phyloP scores from a whole-genome alignment of 2,329 filamentous ascomycete genomes.

The Purpureocillium takamizusanense region DNA sequence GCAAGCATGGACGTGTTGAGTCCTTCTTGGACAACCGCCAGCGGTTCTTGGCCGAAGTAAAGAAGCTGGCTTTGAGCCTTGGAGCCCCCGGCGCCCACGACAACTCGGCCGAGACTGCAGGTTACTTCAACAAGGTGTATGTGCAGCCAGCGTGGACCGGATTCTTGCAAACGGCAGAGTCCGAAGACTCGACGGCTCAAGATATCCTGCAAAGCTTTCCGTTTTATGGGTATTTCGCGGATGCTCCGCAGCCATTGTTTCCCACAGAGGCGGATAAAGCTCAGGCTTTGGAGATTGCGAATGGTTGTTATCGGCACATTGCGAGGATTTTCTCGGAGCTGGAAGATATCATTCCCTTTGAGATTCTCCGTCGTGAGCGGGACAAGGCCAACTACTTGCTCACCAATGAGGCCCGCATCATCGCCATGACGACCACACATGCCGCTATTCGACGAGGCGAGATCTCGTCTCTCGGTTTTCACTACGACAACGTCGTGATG shows the following conservation, averaged over 20 bases:
- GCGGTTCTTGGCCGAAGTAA: slow-evolving; percentile 71
- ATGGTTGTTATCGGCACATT: slow-evolving; percentile 83
- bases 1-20: slow-evolving; percentile 90
- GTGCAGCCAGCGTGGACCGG: slow-evolving; percentile 81
- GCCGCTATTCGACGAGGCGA: slow-evolving; percentile 89
- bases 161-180: slow-evolving; percentile 55
- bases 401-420: slow-evolving; percentile 89
- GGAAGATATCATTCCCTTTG: slow-evolving; percentile 88
- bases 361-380: slow-evolving; percentile 77
- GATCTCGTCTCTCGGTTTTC: slow-evolving; percentile 86
- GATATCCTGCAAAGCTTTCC: slow-evolving; percentile 71
- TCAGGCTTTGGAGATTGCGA: slow-evolving; percentile 62
- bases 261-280: slow-evolving; percentile 55
- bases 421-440: slow-evolving; percentile 98
- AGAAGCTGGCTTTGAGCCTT: slow-evolving; percentile 75
- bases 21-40: slow-evolving; percentile 87
- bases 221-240: slow-evolving; percentile 78
- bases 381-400: slow-evolving; percentile 96
- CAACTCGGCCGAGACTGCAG: slow-evolving; percentile 91
- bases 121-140: slow-evolving; percentile 92
- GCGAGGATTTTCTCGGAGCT: slow-evolving; percentile 85
- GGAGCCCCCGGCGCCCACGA: slow-evolving; percentile 88
- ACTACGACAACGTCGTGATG: slow-evolving; percentile 96
- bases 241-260: slow-evolving; percentile 82
- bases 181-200: slow-evolving; percentile 44